Evolutionary conservation across 768 basidiomycete species (phyloP).

Genomic region (Austroboletus festivus): DNA sequence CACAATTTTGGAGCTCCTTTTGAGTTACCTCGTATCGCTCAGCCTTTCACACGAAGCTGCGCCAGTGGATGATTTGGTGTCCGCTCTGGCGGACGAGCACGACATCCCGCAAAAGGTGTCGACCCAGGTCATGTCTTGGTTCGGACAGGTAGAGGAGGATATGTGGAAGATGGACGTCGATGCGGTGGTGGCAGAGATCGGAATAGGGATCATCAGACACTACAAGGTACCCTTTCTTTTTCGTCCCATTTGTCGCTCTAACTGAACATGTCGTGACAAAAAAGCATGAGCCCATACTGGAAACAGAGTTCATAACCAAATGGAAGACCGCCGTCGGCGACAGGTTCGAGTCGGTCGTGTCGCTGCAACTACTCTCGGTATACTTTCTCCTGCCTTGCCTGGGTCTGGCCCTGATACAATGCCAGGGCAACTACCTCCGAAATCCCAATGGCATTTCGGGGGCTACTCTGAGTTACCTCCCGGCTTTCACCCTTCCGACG

Average conservation of each 20-base stretch:
- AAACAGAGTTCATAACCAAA: slow-evolving; percentile 52
- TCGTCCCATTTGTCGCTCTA: neutral
- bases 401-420: neutral
- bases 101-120: slow-evolving; percentile 62
- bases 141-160: slow-evolving; percentile 56
- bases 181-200: slow-evolving; percentile 69
- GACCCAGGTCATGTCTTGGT: slow-evolving; percentile 77
- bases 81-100: slow-evolving; percentile 66
- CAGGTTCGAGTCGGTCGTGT: slow-evolving; percentile 61
- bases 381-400: slow-evolving; percentile 1
- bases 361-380: slow-evolving; percentile 69
- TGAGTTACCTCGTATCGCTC: slow-evolving; percentile 69
- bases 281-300: slow-evolving; percentile 64
- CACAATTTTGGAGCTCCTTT: slow-evolving; percentile 68
- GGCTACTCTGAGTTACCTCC: slow-evolving; percentile 65
- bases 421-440: slow-evolving; percentile 76
- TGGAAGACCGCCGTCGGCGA: slow-evolving; percentile 83
- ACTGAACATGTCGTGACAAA: neutral
- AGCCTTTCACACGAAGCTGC: slow-evolving; percentile 51
- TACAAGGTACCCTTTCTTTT: slow-evolving; percentile 46
- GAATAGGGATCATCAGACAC: slow-evolving; percentile 65
- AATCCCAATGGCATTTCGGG: slow-evolving; percentile 35
- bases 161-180: slow-evolving; percentile 66
- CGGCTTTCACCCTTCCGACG: slow-evolving; percentile 66
- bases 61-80: slow-evolving; percentile 55